Evolutionary conservation across 345 rosid genomes (phyloP), one percentile per base, ranked within the genome.

Genomic region (Psidium friedrichsthalianum): DNA sequence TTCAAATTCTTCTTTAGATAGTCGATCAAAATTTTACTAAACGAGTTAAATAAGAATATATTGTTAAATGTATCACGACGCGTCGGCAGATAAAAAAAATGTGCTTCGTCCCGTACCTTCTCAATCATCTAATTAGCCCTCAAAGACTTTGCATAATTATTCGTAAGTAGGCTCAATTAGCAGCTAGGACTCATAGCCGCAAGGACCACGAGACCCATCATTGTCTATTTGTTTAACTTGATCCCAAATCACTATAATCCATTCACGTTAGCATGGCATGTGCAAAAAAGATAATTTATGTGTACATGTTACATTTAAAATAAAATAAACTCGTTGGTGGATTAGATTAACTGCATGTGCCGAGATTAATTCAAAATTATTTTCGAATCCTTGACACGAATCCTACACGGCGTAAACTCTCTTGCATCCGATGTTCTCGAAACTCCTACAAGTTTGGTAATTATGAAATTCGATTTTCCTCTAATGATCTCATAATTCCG

Each of bases 1-100:
- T 69, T 2, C 11, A 18, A 69, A 36, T 0, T 18, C 6, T 1
- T 18, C 0, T 18, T 18, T 0, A 5, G 42, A 36, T 18, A 18
- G 47, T 21, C 1, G 2, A 0, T 2, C 1, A 4, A 69, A 69
- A 18, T 69, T 69, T 69, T 3, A 56, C n/a, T 22, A 56, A n/a
- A 22, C 22, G 59, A 22, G 59, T 22, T 9, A 24, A 0, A 18
- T 36, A 4, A 69, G 80, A 42, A 1, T 11, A 1, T 36, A 36
- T 32, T 32, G 20, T 1, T 32, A 36, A 69, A 69, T 8, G 80
- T 8, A 69, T 36, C 25, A 1, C 0, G 0, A 21, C 25, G 5
- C 80, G 9, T 36, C 7, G 2, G 2, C 6, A 9, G 7, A 44
- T 40, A 2, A 20, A 36, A 69, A 4, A 18, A 69, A 13, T 18